A percentile compares a stretch with the other conserved stretches of the same genome.
phyloP scores from a whole-genome alignment of 768 basidiomycete genomes.

The Leucocoprinus leucothites region DNA sequence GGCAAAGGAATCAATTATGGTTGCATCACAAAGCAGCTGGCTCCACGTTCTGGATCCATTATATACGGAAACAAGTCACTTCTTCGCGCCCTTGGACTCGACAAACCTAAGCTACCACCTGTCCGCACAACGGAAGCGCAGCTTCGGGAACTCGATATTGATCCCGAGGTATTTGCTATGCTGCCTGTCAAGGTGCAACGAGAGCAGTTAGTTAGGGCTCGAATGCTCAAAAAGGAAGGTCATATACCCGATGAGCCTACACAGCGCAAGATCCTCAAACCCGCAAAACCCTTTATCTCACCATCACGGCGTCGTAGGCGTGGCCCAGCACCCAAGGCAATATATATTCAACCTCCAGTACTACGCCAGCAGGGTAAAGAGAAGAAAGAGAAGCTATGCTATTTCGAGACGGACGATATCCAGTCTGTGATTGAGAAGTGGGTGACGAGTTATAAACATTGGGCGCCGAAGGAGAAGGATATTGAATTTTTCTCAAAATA shows the following conservation, averaged over 20 bases:
- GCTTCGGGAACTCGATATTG: constrained; percentile 52
- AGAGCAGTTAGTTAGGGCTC: constrained; percentile 66
- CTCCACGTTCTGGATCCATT: constrained; percentile 35
- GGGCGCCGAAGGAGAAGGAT: constrained; percentile 71
- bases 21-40: constrained; percentile 50
- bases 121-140: constrained; percentile 53
- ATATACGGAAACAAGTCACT: constrained; percentile 31
- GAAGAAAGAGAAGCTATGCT: constrained; percentile 52
- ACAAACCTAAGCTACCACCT: constrained; percentile 26
- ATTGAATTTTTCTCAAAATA: constrained; percentile 73
- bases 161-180: constrained; percentile 63
- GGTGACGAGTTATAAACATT: constrained; percentile 61
- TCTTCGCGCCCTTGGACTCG: constrained; percentile 29
- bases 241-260: constrained; percentile 30
- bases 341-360: constrained; percentile 43
- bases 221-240: constrained; percentile 45
- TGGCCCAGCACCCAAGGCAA: constrained; percentile 56
- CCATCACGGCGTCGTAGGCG: constrained; percentile 39
- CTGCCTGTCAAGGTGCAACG: constrained; percentile 68
- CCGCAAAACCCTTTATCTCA: constrained; percentile 37
- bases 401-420: constrained; percentile 69
- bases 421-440: constrained; percentile 70
- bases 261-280: constrained; percentile 48
- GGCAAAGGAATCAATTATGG: constrained; percentile 43
- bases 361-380: constrained; percentile 58